Evolutionary conservation across 23 red algal species (phyloP), one percentile per base, ranked within the genome.

Genomic region (Gracilariopsis chorda): DNA sequence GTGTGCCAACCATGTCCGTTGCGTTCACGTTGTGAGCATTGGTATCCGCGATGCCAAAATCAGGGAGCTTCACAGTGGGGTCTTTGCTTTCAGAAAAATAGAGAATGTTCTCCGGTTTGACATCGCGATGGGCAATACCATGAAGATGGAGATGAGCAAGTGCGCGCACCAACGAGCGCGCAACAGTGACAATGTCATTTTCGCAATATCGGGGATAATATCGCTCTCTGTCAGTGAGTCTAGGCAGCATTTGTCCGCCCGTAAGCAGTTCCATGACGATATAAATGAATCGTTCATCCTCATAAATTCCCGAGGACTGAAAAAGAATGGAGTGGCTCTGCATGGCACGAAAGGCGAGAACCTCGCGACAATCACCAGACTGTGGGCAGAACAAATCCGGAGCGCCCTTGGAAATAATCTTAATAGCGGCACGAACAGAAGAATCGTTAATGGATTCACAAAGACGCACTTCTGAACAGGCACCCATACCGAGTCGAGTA

Each of bases 61-160:
- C 95, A 28, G 92, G 90, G 19, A 92, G 80, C 52, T 94, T 94
- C 1, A 98, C 57, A 21, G 79, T 80, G 27, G 90, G 77, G 47
- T 93, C 95, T 43, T 35, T 44, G 47, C 58, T 80, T 6, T 84
- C 40, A 13, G 85, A 73, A 19, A 74, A 70, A 85, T 86, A 92
- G 57, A 98, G 37, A 45, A 98, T 64, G 58, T 98, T 98, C 77
- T 98, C 95, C 19, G 95, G 95, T 64, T 98, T 98, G 56, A 98
- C 78, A 67, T 98, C 95, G 71, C 95, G 90, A 52, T 98, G 95
- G 21, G 92, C 84, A 72, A 98, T 88, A 1, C 88, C 79, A 25
- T 80, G 52, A 19, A 48, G 51, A 36, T 98, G 90, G 33, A 86
- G 51, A 84, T 98, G 83, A 3, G 77, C 85, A 0, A 98, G 82